Evolutionary conservation across 192 early-diverging fungal genomes (phyloP).

Genomic region (Podila epigama): DNA sequence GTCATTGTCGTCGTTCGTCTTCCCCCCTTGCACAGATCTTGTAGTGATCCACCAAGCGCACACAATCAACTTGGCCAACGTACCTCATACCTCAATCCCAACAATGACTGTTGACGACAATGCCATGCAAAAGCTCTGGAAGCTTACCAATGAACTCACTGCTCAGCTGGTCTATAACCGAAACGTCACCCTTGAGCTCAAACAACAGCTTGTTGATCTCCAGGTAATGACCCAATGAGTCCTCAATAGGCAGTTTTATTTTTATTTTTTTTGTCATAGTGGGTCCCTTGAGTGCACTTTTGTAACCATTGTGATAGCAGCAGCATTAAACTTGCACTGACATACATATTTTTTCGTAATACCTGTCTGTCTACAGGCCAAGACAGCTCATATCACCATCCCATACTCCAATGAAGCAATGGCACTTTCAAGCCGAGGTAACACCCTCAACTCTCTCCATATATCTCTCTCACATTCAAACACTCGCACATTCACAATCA

Average conservation of each 20-base stretch:
- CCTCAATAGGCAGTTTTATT: not conserved
- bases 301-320: not conserved
- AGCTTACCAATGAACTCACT: conserved; percentile 55
- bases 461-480: too few relatives aligned
- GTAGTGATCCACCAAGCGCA: not conserved
- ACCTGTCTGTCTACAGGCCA: not conserved
- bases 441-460: too few relatives aligned
- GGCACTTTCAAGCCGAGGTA: not conserved
- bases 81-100: not conserved
- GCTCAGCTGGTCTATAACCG: conserved; percentile 54
- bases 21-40: not conserved
- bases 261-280: not conserved
- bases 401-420: not conserved
- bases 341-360: not conserved
- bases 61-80: not conserved
- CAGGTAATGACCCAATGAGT: conserved; percentile 33
- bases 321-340: not conserved
- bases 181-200: conserved; percentile 42
- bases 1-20: too few relatives aligned
- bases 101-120: conserved; percentile 53
- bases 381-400: not conserved
- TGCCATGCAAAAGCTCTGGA: conserved; percentile 54
- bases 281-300: not conserved
- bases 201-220: conserved; percentile 50
- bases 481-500: not conserved